Evolutionary conservation across 345 rosid species (phyloP).

Genomic region (Syzygium jambos): DNA sequence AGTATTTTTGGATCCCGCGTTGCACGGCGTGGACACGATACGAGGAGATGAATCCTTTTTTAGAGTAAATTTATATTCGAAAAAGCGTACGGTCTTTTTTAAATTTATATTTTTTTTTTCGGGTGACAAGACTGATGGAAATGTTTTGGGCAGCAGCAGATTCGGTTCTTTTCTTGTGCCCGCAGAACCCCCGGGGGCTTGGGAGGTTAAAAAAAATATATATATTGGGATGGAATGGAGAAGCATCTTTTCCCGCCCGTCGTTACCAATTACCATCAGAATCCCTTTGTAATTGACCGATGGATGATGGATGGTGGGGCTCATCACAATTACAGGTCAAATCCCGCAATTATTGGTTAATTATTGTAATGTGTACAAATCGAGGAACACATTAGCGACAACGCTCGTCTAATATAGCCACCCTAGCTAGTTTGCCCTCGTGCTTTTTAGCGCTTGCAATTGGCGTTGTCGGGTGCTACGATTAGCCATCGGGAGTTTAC

Average conservation of each 20-base stretch:
- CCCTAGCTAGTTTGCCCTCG: neutral
- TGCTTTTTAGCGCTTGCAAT: neutral
- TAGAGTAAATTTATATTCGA: neutral
- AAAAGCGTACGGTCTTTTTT: too few relatives aligned
- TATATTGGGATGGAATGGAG: neutral
- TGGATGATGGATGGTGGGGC: too few relatives aligned
- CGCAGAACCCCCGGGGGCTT: too few relatives aligned
- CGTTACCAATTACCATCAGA: neutral
- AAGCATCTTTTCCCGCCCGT: neutral
- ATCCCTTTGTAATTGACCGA: neutral
- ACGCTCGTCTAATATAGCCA: neutral
- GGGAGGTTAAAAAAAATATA: neutral
- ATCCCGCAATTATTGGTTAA: neutral
- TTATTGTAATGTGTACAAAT: neutral
- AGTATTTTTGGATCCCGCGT: neutral
- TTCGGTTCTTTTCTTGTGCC: neutral
- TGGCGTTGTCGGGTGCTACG: neutral
- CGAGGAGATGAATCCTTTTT: neutral
- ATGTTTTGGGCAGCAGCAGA: neutral
- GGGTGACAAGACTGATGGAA: neutral
- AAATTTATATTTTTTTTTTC: too few relatives aligned
- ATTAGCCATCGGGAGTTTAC: too few relatives aligned
- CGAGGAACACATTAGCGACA: neutral
- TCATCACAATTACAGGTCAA: too few relatives aligned
- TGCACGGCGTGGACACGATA: neutral